A percentile compares a stretch with the other conserved stretches of the same genome.
phyloP scores from a whole-genome alignment of 768 basidiomycete species.

The Coprinellus micaceus region DNA sequence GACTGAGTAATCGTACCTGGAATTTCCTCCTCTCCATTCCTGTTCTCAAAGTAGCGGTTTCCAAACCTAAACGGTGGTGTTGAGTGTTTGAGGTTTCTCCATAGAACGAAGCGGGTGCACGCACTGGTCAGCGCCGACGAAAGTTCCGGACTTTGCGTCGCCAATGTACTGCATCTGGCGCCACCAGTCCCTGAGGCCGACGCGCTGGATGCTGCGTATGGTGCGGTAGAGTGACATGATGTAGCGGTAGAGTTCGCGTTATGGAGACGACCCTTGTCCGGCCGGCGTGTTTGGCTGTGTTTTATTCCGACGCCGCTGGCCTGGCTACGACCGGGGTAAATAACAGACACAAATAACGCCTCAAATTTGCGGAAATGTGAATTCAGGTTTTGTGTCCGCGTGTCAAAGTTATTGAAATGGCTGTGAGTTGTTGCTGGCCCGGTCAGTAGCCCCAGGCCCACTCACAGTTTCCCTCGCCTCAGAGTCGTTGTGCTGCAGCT shows the following conservation, averaged over 20 bases:
- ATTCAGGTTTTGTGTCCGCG: constrained; percentile 18
- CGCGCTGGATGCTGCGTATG: constrained; percentile 69
- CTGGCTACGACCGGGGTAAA: too few relatives aligned
- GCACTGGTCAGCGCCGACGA: constrained; percentile 79
- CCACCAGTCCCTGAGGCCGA: constrained; percentile 85
- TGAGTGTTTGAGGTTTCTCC: constrained; percentile 7
- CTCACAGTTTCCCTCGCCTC: constrained; percentile 6
- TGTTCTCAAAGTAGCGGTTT: constrained; percentile 92
- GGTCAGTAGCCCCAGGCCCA: not conserved
- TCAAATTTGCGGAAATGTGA: constrained; percentile 31
- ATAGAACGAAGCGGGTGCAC: constrained; percentile 29
- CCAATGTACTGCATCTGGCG: constrained; percentile 90
- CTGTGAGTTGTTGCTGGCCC: constrained; percentile 30
- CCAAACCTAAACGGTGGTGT: constrained; percentile 60
- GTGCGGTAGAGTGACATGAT: constrained; percentile 74
- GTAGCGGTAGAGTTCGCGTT: not conserved
- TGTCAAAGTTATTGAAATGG: constrained; percentile 32
- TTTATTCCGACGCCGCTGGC: not conserved
- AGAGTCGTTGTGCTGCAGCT: constrained; percentile 45
- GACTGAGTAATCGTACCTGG: constrained; percentile 56
- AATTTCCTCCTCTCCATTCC: constrained; percentile 80
- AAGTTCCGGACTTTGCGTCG: constrained; percentile 83
- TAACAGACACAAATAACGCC: constrained; percentile 31
- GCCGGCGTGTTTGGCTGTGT: too few relatives aligned
- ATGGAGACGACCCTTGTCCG: not conserved